A percentile compares a stretch with the other conserved stretches of the same genome.
Conservation (phyloP, 768 basidiomycete genomes). For the Pulveroboletus sp. region DNA sequence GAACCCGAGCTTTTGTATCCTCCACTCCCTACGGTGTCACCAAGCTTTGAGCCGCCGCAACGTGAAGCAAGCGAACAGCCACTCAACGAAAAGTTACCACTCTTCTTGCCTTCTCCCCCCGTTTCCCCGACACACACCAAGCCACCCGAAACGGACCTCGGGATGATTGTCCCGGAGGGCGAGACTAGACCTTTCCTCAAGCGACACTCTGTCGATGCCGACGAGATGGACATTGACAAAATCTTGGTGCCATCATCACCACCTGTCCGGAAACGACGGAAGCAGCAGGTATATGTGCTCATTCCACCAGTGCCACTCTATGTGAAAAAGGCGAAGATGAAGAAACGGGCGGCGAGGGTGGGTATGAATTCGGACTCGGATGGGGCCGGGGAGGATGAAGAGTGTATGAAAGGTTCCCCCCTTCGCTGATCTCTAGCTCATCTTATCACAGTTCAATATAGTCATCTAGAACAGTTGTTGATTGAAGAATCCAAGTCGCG, state of each 20-base stretch:
- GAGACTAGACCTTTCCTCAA: conserved; percentile 16
- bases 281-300: conserved; percentile 26
- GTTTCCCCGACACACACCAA: conserved; percentile 28
- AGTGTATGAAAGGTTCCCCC: conserved; percentile 28
- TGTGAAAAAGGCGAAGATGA: conserved; percentile 21
- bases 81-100: conserved; percentile 32
- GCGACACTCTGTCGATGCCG: conserved; percentile 16
- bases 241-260: not conserved
- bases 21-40: not conserved
- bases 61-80: conserved; percentile 10
- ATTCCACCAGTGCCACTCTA: conserved; percentile 25
- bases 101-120: conserved; percentile 48
- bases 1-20: conserved; percentile 9
- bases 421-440: conserved; percentile 24
- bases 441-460: conserved; percentile 37
- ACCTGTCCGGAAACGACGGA: conserved; percentile 24
- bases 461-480: conserved; percentile 38
- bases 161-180: conserved; percentile 9
- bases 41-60: conserved; percentile 8
- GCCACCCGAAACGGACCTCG: conserved; percentile 22
- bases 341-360: conserved; percentile 7
- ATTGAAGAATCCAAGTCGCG: conserved; percentile 47
- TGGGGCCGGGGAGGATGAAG: conserved; percentile 21
- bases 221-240: conserved; percentile 8
- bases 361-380: conserved; percentile 19